Evolutionary conservation across 306 rosid genomes (phyloP).

Genomic region (Fragaria iinumae): DNA sequence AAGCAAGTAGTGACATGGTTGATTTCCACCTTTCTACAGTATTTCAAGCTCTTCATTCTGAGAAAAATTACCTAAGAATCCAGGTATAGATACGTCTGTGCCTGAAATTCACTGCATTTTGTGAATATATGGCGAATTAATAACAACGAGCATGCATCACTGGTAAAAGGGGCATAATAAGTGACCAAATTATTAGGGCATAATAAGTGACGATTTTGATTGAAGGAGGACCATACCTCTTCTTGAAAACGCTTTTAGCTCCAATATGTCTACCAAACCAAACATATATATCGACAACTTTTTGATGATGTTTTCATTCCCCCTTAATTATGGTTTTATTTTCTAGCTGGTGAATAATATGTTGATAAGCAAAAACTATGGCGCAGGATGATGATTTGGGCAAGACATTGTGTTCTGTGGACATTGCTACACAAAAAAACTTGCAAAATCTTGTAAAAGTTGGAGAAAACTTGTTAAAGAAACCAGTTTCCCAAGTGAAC

Average conservation of each 20-base stretch:
- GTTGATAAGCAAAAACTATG: background rate
- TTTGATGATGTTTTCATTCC: too few relatives aligned
- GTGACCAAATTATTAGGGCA: background rate
- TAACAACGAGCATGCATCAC: background rate
- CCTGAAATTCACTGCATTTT: background rate
- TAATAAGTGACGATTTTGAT: background rate
- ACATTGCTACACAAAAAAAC: conserved; percentile 23
- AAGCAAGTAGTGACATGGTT: conserved; percentile 46
- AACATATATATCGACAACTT: too few relatives aligned
- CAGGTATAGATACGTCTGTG: conserved; percentile 22
- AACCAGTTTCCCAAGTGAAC: conserved; percentile 20
- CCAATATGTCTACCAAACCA: too few relatives aligned
- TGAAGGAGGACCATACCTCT: too few relatives aligned
- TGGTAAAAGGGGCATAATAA: background rate
- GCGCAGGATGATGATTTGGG: conserved; percentile 25
- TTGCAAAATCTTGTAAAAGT: conserved; percentile 19
- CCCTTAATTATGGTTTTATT: background rate
- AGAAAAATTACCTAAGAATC: conserved; percentile 35
- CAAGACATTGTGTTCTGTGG: conserved; percentile 9
- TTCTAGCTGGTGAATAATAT: background rate
- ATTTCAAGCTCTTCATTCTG: conserved; percentile 34
- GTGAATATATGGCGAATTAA: background rate
- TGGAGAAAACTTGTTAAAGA: conserved; percentile 25
- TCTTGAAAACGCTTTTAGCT: too few relatives aligned
- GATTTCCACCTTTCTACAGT: conserved; percentile 40